Evolutionary conservation across 2,329 filamentous ascomycete species (phyloP), one percentile per base, ranked within the genome.

Genomic region (Bipolaris gigantea): DNA sequence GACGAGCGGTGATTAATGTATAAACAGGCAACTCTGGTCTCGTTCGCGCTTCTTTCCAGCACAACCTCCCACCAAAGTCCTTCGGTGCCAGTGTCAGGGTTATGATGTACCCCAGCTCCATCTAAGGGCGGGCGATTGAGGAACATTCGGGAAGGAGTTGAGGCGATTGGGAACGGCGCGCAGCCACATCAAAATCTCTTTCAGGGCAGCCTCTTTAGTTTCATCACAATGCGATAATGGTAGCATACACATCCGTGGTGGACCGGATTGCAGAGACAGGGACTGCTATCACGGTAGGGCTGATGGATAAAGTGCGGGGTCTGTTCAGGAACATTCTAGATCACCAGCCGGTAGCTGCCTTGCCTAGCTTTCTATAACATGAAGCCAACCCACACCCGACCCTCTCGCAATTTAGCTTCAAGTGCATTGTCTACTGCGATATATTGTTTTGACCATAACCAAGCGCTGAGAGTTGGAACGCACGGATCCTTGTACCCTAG

Each of bases 41-140:
- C 76, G 92, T 97, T 78, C 89, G 92, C 78, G 92, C 92, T 80
- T 92, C 94, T 82, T 97, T 97, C 87, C 82, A 88, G 78, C 85
- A 86, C 81, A 95, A 95, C 78, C 90, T 97, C 69, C 92, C 93
- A 75, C 85, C 92, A 73, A 91, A 91, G 83, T 92, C 90, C 76
- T 63, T 63, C 33, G 60, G 62, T 36, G 61, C 90, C 77, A 91
- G 89, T 73, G 89, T 94, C 81, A 88, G 91, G 81, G 85, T 96
- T 80, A 95, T 96, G 91, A 85, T 95, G 80, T 95, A 95, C 85
- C 91, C 91, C 11, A 53, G 54, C 50, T 53, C 54, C 18, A 34
- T 49, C 27, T 56, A 35, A 53, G 48, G 33, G 42, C 30, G 23
- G 42, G 11, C 19, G 48, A 35, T 38, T 25, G 9, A 39, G 25